Base-by-base conservation (phyloP, 2,329 filamentous ascomycete species). In the Colletotrichum cordylinicola region DNA sequence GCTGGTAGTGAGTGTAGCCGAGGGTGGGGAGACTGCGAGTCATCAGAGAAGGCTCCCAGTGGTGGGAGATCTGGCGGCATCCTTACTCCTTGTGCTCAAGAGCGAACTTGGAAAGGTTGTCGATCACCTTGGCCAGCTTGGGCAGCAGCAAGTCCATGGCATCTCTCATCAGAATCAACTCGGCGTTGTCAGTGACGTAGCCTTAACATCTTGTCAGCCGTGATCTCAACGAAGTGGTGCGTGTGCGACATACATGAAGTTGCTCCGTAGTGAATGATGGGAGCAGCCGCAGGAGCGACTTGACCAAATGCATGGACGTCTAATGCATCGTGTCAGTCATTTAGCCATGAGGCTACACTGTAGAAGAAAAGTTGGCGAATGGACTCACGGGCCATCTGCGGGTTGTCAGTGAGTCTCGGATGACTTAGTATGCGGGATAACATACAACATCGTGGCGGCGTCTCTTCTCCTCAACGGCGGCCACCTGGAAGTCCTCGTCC, bases 121-220 rank as follows among this genome's bases (percentile, higher is more conserved):
- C 86, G 78, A 98, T 93, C 71, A 96, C 93, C 79, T 92, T 95
- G 68, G 95, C 95, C 8, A 98, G 85, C 85, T 96, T 98, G 43
- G 92, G 92, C 10, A 94, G 87, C 6, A 98, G 83, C n/a, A 98
- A 86, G 79, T 96, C 91, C 72, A 98, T 86, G 8, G 91, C 95
- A 37, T 86, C 81, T 29, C 92, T 61, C 67, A 96, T 90, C 80
- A 98, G 91, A 78, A 98, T 95, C 43, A 96, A 86, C 80, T 96
- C 95, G 4, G 93, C 90, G 78, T 96, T 95, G 81, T 96, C 94
- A n/a, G 62, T 65, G 18, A 65, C 62, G 24, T 29, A 65, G 62
- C 61, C 58, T 61, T 4, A 24, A 35, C 2, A 66, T 62, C 15
- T 24, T n/a, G 62, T 66, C 29, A 76, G 55, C 33, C 68, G 29